phyloP scores from a whole-genome alignment of 106 monocot genomes.

The Platanthera zijinensis region DNA sequence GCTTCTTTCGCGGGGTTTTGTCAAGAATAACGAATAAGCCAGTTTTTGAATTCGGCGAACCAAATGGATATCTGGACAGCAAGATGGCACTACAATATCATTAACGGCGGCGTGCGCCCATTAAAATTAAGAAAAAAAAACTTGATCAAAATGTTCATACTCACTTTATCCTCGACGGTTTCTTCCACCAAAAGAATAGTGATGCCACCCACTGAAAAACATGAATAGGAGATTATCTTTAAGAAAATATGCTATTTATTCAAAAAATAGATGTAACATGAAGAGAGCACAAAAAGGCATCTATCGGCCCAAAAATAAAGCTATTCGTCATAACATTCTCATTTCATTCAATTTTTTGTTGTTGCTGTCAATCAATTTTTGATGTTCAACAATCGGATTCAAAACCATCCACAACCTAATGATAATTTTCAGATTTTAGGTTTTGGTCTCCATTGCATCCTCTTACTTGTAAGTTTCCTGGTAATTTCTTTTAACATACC shows the following conservation, averaged over 20 bases:
- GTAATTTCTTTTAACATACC: too few relatives aligned
- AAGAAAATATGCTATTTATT: background rate
- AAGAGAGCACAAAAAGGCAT: too few relatives aligned
- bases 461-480: too few relatives aligned
- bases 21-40: background rate
- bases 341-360: too few relatives aligned
- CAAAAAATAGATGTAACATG: background rate
- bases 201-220: slow-evolving; percentile 4
- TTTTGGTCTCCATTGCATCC: too few relatives aligned
- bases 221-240: background rate
- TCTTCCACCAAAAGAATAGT: slow-evolving; percentile 9
- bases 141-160: background rate
- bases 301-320: too few relatives aligned
- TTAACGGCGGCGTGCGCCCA: background rate
- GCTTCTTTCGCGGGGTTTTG: background rate
- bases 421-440: too few relatives aligned
- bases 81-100: background rate
- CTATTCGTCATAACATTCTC: too few relatives aligned
- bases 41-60: background rate
- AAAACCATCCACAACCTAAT: too few relatives aligned
- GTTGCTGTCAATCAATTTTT: too few relatives aligned
- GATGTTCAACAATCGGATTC: too few relatives aligned
- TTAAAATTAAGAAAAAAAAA: background rate
- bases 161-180: background rate
- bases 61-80: slow-evolving; percentile 3